Percentiles rank a stretch among this genome's conserved stretches.
These are phyloP conservation scores for Spinacia oleracea DNA, from an alignment of 179 eudicot genomes.

Conservation along the genomic window DNA sequence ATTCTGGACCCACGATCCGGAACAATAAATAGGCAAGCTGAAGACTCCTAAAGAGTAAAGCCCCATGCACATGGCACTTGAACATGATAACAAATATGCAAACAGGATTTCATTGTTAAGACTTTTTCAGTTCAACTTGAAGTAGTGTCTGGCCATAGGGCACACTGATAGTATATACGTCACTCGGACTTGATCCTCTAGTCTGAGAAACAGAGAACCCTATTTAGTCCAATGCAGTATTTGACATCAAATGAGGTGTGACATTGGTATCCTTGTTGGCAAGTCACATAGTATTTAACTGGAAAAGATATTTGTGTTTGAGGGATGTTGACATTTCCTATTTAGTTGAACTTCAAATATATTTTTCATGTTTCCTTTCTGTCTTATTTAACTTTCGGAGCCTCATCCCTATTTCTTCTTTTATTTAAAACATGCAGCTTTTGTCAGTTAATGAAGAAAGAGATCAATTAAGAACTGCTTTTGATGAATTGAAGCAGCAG, in stretches of 20 bases:
- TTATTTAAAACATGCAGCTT: conserved; percentile 44
- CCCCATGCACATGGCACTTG: not conserved
- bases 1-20: not conserved
- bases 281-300: not conserved
- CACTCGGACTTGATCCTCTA: not conserved
- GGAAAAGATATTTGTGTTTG: not conserved
- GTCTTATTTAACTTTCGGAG: conserved; percentile 5
- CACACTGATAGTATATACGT: conserved; percentile 2
- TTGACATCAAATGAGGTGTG: not conserved
- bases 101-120: not conserved
- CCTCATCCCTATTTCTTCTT: not conserved
- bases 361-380: not conserved
- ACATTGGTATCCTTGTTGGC: not conserved
- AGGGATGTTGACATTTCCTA: not conserved
- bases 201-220: not conserved
- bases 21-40: not conserved
- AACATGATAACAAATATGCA: not conserved
- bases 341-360: not conserved
- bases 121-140: not conserved
- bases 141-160: not conserved
- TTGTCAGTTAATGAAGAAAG: conserved; percentile 71
- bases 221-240: not conserved
- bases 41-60: not conserved
- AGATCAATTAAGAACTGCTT: conserved; percentile 51
- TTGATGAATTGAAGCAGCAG: conserved; percentile 50